Conservation (phyloP, 1,284 basidiomycete species). For the Naganishia cerealis region DNA sequence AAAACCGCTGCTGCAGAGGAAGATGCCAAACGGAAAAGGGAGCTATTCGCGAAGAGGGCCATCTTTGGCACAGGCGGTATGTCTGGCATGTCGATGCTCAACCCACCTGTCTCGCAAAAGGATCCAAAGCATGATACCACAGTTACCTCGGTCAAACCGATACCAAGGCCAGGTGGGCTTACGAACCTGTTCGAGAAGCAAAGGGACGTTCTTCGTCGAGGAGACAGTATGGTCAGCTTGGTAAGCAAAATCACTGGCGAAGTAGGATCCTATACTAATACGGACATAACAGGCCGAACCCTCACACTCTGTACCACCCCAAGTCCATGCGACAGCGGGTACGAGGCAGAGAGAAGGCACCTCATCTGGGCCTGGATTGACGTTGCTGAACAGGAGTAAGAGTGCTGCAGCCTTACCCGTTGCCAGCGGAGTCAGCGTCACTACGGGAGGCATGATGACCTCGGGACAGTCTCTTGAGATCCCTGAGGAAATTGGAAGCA, state of each 20-base stretch:
- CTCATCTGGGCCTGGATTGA: slow-evolving; percentile 5
- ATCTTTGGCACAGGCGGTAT: slow-evolving; percentile 31
- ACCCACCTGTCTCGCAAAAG: background rate
- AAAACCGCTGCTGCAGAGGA: slow-evolving; percentile 27
- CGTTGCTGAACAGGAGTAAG: slow-evolving; percentile 32
- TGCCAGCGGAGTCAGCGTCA: slow-evolving; percentile 33
- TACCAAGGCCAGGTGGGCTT: slow-evolving; percentile 26
- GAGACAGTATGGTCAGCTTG: slow-evolving; percentile 33
- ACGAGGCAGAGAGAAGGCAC: slow-evolving; percentile 14
- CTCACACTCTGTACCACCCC: slow-evolving; percentile 16
- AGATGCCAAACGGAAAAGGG: slow-evolving; percentile 34
- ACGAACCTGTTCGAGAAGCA: slow-evolving; percentile 35
- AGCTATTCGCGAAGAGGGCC: slow-evolving; percentile 36
- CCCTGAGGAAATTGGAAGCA: slow-evolving; percentile 3
- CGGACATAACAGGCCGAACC: slow-evolving; percentile 10
- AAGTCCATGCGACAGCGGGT: slow-evolving; percentile 9
- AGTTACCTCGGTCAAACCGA: background rate
- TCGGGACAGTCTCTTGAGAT: slow-evolving; percentile 8
- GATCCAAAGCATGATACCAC: background rate
- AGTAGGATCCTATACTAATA: background rate
- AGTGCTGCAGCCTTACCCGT: slow-evolving; percentile 32
- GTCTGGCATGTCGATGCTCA: slow-evolving; percentile 17
- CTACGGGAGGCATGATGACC: slow-evolving; percentile 17
- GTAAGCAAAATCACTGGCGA: slow-evolving; percentile 7
- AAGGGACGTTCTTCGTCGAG: slow-evolving; percentile 32